Percentiles rank a stretch among this genome's conserved stretches.
Conservation (phyloP, 176 grass and related monocot species). For the Aegilops bicornis region DNA sequence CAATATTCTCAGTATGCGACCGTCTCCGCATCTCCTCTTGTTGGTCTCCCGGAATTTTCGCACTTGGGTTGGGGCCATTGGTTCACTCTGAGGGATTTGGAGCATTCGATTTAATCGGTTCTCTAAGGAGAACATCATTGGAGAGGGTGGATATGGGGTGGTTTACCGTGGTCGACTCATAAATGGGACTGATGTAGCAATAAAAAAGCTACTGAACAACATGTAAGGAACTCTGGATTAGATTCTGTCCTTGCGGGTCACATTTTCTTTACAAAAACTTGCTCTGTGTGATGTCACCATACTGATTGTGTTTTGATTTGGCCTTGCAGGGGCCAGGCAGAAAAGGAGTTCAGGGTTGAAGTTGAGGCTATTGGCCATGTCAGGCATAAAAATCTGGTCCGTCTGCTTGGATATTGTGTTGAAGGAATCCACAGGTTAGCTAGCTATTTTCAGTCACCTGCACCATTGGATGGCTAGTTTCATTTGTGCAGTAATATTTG, state of each 20-base stretch:
- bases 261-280: no score
- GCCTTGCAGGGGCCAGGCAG: conserved; percentile 20
- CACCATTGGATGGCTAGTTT: neutral
- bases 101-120: conserved; percentile 70
- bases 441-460: neutral
- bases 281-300: neutral
- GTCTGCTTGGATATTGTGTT: conserved; percentile 25
- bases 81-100: conserved; percentile 76
- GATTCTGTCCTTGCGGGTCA: no score
- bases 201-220: conserved; percentile 37
- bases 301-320: neutral
- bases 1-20: conserved; percentile 41
- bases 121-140: conserved; percentile 39
- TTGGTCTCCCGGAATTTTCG: conserved; percentile 72
- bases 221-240: neutral
- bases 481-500: neutral
- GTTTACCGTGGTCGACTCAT: conserved; percentile 27
- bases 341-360: conserved; percentile 27
- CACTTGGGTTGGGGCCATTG: conserved; percentile 86
- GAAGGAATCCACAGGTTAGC: conserved; percentile 30
- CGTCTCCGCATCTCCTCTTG: conserved; percentile 70
- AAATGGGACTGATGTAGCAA: conserved; percentile 15
- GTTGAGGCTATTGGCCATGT: conserved; percentile 29
- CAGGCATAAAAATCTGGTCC: conserved; percentile 31
- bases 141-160: conserved; percentile 29